Evolutionary conservation across 345 rosid genomes (phyloP), one percentile per base, ranked within the genome.

Genomic region (Fremontodendron californicum): DNA sequence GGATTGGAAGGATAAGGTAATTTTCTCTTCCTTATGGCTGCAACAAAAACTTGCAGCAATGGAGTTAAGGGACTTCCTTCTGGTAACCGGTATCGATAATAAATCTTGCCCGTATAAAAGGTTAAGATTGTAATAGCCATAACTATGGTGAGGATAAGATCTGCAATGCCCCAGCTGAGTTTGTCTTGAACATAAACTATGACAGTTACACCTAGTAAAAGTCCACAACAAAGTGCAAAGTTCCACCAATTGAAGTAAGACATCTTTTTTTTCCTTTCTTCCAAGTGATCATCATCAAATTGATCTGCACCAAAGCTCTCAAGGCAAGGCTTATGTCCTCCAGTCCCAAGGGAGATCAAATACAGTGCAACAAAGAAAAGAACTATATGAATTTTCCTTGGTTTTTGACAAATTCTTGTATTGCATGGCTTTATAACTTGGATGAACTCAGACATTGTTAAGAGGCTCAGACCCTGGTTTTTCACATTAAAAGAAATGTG

Each of bases 291-390:
- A 19, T 87, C 88, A 46, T 87, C 90, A 39, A 87, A 89, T 19
- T 87, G 90, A 45, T 89, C 89, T 0, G 86, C 90, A 1, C 87
- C 92, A 1, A 89, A 83, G 81, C 90, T 89, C 81, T 84, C 82
- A 1, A 85, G 77, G 64, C 83, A 78, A 2, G 89, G 90, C 78
- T 87, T 89, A 73, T 82, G 76, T 4, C 90, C 89, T 5, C 89
- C 87, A 0, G 84, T 81, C 9, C 88, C 90, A 5, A 85, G 16
- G 29, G 92, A 81, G 78, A 85, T 71, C 15, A 65, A 81, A 78
- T 87, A 89, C 2, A 89, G 21, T 27, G 86, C 87, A 2, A 84
- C 23, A 65, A 87, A 87, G 77, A 89, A 77, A 4, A 74, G 48
- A 25, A 85, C 45, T 72, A 82, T 83, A 63, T 85, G 92, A 9